phyloP scores from a whole-genome alignment of 352 stramenopile species.

The Pythium phragmitis region DNA sequence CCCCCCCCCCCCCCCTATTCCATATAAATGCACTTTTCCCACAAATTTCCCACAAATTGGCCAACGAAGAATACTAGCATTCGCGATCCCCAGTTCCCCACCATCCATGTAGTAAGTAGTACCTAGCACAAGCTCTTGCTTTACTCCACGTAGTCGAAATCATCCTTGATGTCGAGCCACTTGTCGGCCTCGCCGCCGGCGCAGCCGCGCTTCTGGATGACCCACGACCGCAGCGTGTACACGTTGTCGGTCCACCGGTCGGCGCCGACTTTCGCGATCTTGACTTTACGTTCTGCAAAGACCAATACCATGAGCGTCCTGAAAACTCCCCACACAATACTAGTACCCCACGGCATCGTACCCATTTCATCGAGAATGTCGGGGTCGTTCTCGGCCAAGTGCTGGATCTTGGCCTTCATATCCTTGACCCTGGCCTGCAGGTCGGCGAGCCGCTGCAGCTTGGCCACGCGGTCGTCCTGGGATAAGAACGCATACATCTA shows the following conservation, averaged over 20 bases:
- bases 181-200: constrained; percentile 76
- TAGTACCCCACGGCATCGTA: constrained; percentile 4
- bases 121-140: not conserved
- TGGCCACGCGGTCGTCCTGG: constrained; percentile 61
- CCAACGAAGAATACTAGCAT: constrained; percentile 15
- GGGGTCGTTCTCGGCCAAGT: constrained; percentile 75
- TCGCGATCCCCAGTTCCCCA: not conserved
- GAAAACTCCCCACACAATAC: not conserved
- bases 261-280: constrained; percentile 65
- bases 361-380: constrained; percentile 61
- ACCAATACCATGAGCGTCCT: not conserved
- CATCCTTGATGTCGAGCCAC: constrained; percentile 83
- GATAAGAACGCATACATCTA: not conserved
- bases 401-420: constrained; percentile 53
- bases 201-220: constrained; percentile 74
- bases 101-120: not conserved
- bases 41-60: not conserved
- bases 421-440: constrained; percentile 50
- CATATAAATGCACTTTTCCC: not conserved
- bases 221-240: constrained; percentile 80
- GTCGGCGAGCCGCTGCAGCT: constrained; percentile 53
- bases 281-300: constrained; percentile 45
- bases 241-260: constrained; percentile 86
- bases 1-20: too few relatives aligned
- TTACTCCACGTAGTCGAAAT: constrained; percentile 85